Percentiles rank a stretch among this genome's conserved stretches.
phyloP scores from a whole-genome alignment of 108 stramenopile genomes.

The Stephanodiscus minutulus region DNA sequence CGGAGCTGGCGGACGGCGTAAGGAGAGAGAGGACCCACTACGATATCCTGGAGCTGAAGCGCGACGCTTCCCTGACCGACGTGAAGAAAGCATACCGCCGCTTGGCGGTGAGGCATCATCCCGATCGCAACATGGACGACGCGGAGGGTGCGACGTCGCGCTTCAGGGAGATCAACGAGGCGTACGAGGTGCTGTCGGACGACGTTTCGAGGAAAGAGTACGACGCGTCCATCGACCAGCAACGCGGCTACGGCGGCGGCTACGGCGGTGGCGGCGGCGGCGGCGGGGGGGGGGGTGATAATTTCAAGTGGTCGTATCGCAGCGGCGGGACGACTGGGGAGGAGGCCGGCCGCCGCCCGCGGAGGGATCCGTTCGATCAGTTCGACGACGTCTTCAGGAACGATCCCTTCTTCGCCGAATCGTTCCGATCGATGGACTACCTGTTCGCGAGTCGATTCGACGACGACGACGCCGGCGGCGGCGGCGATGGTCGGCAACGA shows the following conservation, averaged over 20 bases:
- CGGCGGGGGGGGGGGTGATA: slow-evolving; percentile 19
- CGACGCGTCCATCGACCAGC: slow-evolving; percentile 81
- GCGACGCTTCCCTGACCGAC: slow-evolving; percentile 31
- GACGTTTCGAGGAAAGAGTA: slow-evolving; percentile 80
- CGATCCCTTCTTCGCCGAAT: slow-evolving; percentile 70
- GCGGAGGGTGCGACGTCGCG: slow-evolving; percentile 57
- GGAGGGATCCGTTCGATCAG: slow-evolving; percentile 57
- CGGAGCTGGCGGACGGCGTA: too few relatives aligned
- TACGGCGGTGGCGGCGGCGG: slow-evolving; percentile 13
- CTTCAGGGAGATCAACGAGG: slow-evolving; percentile 92
- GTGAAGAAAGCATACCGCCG: slow-evolving; percentile 92
- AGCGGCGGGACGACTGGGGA: slow-evolving; percentile 11
- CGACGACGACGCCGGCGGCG: not conserved
- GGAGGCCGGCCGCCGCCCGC: not conserved
- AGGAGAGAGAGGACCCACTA: slow-evolving; percentile 8
- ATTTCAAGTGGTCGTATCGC: too few relatives aligned
- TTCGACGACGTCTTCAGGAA: slow-evolving; percentile 67
- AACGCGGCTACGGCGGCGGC: too few relatives aligned
- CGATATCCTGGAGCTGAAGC: slow-evolving; percentile 16
- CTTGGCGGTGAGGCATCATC: slow-evolving; percentile 87
- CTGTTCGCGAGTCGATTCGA: slow-evolving; percentile 48
- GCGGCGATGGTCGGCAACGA: too few relatives aligned
- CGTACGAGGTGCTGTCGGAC: slow-evolving; percentile 93
- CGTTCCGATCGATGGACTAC: slow-evolving; percentile 62
- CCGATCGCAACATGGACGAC: slow-evolving; percentile 83